Conservation (phyloP, 2,329 filamentous ascomycete species). For the Metarhizium anisopliae region DNA sequence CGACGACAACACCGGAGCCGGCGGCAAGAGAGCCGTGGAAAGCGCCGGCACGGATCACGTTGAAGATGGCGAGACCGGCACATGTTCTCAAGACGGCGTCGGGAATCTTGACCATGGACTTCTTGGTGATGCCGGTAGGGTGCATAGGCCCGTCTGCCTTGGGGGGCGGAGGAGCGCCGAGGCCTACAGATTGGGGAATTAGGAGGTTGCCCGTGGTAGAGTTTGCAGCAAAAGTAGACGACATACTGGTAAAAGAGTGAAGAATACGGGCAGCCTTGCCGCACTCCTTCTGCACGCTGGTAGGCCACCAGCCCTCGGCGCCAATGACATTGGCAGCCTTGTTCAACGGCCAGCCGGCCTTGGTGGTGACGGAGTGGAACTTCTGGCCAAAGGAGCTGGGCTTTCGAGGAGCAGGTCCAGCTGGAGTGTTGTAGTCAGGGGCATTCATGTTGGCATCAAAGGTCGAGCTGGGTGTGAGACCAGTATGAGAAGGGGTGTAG, state of each 20-base stretch:
- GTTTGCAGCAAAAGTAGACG: background rate
- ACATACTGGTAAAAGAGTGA: constrained; percentile 57
- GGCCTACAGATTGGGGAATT: constrained; percentile 8
- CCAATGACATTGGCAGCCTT: constrained; percentile 59
- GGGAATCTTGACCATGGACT: constrained; percentile 28
- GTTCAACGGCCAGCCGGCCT: constrained; percentile 58
- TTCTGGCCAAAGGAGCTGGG: constrained; percentile 37
- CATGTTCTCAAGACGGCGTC: constrained; percentile 41
- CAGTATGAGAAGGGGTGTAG: constrained; percentile 6
- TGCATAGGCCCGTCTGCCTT: constrained; percentile 18
- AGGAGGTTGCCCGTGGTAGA: background rate
- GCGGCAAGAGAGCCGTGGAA: constrained; percentile 47
- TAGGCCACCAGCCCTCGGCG: constrained; percentile 69
- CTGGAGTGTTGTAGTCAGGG: background rate
- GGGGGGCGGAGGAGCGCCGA: constrained; percentile 12
- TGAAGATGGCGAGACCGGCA: constrained; percentile 55
- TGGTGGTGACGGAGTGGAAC: constrained; percentile 59
- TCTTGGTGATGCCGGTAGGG: constrained; percentile 22
- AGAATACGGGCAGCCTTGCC: constrained; percentile 69
- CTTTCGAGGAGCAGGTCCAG: constrained; percentile 13
- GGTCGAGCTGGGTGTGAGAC: background rate
- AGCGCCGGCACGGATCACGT: constrained; percentile 50
- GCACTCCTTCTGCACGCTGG: constrained; percentile 62
- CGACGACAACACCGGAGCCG: constrained; percentile 50
- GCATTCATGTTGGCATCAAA: background rate